phyloP scores from a whole-genome alignment of 2,329 filamentous ascomycete species.

The Samsoniella hepiali region DNA sequence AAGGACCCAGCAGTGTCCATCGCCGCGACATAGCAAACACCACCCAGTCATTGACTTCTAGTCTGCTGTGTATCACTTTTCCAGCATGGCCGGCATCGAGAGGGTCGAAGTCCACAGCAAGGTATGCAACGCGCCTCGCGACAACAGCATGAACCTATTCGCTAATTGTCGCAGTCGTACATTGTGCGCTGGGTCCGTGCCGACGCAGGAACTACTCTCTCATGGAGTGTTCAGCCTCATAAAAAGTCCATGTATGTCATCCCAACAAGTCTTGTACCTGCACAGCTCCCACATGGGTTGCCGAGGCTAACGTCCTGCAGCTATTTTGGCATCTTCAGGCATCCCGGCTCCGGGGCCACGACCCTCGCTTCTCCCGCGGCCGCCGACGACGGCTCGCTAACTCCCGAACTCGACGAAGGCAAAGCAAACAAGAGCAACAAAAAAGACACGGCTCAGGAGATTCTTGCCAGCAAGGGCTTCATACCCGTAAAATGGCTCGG shows the following conservation, averaged over 20 bases:
- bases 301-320: slow-evolving; percentile 34
- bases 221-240: slow-evolving; percentile 95
- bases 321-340: slow-evolving; percentile 97
- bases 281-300: slow-evolving; percentile 22
- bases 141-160: not conserved
- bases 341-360: slow-evolving; percentile 70
- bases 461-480: slow-evolving; percentile 65
- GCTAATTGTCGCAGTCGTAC: slow-evolving; percentile 69
- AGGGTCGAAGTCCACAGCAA: slow-evolving; percentile 97
- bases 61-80: not conserved
- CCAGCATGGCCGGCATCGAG: slow-evolving; percentile 85
- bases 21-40: not conserved
- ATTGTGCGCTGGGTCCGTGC: slow-evolving; percentile 97
- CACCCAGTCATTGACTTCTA: not conserved
- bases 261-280: not conserved
- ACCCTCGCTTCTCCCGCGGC: slow-evolving; percentile 40
- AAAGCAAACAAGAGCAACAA: slow-evolving; percentile 52
- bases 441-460: slow-evolving; percentile 60
- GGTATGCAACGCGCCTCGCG: slow-evolving; percentile 47
- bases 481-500: slow-evolving; percentile 79
- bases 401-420: slow-evolving; percentile 40
- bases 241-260: slow-evolving; percentile 81
- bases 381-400: slow-evolving; percentile 42
- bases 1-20: not conserved
- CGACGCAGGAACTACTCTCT: slow-evolving; percentile 84